Percentiles rank a stretch among this genome's conserved stretches.
Conservation (phyloP, 163 green algal genomes). For the Scenedesmus sp. region DNA sequence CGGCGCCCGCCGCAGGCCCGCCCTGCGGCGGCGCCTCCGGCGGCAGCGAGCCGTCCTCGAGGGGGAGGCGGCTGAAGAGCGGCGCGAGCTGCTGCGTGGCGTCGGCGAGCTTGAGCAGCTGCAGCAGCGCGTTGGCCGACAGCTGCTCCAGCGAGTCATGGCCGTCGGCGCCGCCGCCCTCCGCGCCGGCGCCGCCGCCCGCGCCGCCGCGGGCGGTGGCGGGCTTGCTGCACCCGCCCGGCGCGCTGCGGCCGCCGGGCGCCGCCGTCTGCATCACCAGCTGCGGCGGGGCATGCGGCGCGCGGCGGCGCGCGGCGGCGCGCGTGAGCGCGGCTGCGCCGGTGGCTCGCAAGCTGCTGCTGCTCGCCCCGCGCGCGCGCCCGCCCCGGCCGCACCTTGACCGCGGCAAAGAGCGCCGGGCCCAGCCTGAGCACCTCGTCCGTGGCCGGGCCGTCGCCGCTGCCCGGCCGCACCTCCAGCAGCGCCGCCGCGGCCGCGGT, state of each 20-base stretch:
- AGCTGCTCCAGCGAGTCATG: slow-evolving; percentile 36
- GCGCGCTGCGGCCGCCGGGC: slow-evolving; percentile 12
- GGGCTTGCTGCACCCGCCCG: background rate
- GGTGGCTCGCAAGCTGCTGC: too few species aligned
- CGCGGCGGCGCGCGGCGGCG: background rate
- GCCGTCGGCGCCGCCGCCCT: background rate
- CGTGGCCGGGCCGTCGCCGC: slow-evolving; percentile 12
- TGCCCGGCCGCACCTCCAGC: background rate
- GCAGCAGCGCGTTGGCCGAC: slow-evolving; percentile 29
- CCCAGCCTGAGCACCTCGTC: slow-evolving; percentile 21
- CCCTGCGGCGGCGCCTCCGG: background rate
- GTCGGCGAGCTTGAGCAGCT: slow-evolving; percentile 40
- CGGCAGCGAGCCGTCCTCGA: background rate
- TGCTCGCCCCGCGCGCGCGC: too few species aligned
- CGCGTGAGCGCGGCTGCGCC: background rate
- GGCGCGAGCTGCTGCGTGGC: slow-evolving; percentile 40
- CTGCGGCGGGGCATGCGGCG: background rate
- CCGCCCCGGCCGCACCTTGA: slow-evolving; percentile 4
- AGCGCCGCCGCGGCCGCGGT: slow-evolving; percentile 24
- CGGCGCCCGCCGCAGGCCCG: background rate
- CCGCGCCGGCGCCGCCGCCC: background rate
- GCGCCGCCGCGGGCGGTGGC: background rate
- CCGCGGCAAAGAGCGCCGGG: slow-evolving; percentile 8
- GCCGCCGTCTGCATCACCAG: slow-evolving; percentile 32
- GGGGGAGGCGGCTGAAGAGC: slow-evolving; percentile 10